Base-by-base conservation (phyloP, 495 filamentous ascomycete genomes). In the Entonaema liquescens region DNA sequence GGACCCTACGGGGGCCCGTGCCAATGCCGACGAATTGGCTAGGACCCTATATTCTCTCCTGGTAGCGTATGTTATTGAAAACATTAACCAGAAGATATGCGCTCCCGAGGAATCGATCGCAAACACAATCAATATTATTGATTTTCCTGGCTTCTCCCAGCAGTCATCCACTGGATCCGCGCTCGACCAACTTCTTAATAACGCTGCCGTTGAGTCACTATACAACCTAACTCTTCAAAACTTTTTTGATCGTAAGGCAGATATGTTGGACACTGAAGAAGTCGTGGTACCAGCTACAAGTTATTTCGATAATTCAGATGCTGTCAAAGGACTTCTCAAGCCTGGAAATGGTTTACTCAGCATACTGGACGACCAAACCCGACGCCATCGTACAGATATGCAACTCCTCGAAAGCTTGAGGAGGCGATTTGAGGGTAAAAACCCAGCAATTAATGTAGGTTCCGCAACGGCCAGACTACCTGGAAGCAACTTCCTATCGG, bases 221-320 rank as follows among this genome's bases (percentile, higher is more conserved):
- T 97, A 97, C 83, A 93, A 97, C 75, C 91, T 97, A 72, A 94
- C 93, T 40, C 86, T 98, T 38, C 94, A 97, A 73, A 95, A 90
- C 73, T 99, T 99, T 83, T 99, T 98, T 75, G 94, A 97, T 72
- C 89, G 89, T 59, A 95, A 93, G 76, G 93, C 93, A 0, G 94
- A 98, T 68, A 86, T 95, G 77, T 82, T 98, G 55, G 94, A 99
- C 73, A 91, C 89, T 19, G 95, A 99, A 80, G 95, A 98, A 75
- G 91, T 98, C 7, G 86, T 82, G 13, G 93, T 99, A 6, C 87
- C 94, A 3, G 90, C 93, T 1, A 97, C 95, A 0, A 95, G 92
- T 81, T 99, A 98, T 76, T 99, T 97, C 62, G 95, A 99, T 80
- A 99, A 98, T 80, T 92, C 91, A 0, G 95, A 98, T 76, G 93